A percentile compares a stretch with the other conserved stretches of the same genome.
Evolutionary conservation across 345 rosid genomes (phyloP).

Genomic region (Hibiscus syriacus): DNA sequence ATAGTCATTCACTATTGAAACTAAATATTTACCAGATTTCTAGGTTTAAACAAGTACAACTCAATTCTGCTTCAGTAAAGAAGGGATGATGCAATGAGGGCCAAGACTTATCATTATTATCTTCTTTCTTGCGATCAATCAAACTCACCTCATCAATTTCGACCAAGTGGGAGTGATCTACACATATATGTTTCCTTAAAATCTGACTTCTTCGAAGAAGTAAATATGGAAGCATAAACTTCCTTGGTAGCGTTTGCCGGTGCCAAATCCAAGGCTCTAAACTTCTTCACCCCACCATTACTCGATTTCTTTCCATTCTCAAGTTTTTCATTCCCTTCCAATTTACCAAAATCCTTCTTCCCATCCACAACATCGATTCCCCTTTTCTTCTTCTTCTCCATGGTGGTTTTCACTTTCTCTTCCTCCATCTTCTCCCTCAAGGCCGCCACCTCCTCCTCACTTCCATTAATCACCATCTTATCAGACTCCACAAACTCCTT

Average conservation of each 20-base stretch:
- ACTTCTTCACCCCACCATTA: slow-evolving; percentile 47
- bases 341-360: slow-evolving; percentile 24
- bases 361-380: slow-evolving; percentile 27
- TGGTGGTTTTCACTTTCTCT: slow-evolving; percentile 40
- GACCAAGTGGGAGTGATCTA: slow-evolving; percentile 79
- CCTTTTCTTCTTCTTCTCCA: slow-evolving; percentile 59
- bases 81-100: too few relatives aligned
- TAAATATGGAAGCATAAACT: slow-evolving; percentile 85
- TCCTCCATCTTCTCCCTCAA: slow-evolving; percentile 73
- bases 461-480: slow-evolving; percentile 77
- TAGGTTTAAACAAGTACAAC: background rate
- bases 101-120: too few relatives aligned
- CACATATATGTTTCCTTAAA: slow-evolving; percentile 78
- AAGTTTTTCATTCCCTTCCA: slow-evolving; percentile 32
- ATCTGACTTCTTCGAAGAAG: slow-evolving; percentile 62
- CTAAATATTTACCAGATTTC: background rate
- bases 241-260: slow-evolving; percentile 79
- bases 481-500: slow-evolving; percentile 55
- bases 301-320: slow-evolving; percentile 23
- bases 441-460: slow-evolving; percentile 58
- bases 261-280: slow-evolving; percentile 52
- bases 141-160: slow-evolving; percentile 52
- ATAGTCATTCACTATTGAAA: background rate
- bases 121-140: too few relatives aligned
- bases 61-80: background rate